Evolutionary conservation across 2,329 filamentous ascomycete species (phyloP).

Genomic region (Fusarium duplospermum): DNA sequence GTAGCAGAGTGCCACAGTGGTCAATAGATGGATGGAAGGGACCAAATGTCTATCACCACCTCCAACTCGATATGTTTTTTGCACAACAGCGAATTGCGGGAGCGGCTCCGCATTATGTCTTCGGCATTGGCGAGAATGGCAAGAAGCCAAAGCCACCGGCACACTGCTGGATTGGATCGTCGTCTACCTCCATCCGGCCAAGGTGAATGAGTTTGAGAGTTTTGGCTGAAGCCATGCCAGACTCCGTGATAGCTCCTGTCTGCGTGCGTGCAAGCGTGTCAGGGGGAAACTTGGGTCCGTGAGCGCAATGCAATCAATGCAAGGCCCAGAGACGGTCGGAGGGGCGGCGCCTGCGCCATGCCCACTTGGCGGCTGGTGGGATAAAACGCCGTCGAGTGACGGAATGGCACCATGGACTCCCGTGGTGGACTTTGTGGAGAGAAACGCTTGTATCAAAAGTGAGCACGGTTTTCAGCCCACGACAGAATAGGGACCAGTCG

Average conservation of each 20-base stretch:
- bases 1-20: not conserved
- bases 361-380: slow-evolving; percentile 35
- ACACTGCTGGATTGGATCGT: not conserved
- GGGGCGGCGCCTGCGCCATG: slow-evolving; percentile 29
- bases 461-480: slow-evolving; percentile 34
- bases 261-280: not conserved
- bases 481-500: slow-evolving; percentile 18
- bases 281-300: not conserved
- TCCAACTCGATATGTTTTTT: not conserved
- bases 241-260: not conserved
- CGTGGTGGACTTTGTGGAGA: slow-evolving; percentile 26
- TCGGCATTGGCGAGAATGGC: not conserved
- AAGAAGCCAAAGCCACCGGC: not conserved
- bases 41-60: not conserved
- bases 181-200: not conserved
- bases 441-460: slow-evolving; percentile 15
- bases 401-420: slow-evolving; percentile 35
- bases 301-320: slow-evolving; percentile 5
- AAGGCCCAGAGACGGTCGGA: slow-evolving; percentile 7
- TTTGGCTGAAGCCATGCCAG: slow-evolving; percentile 6
- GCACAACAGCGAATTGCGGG: not conserved
- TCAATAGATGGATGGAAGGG: not conserved
- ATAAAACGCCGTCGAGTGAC: slow-evolving; percentile 35
- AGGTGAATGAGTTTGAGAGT: not conserved
- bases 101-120: not conserved